phyloP scores from a whole-genome alignment of 176 grass and related monocot genomes.

The Avena insularis region DNA sequence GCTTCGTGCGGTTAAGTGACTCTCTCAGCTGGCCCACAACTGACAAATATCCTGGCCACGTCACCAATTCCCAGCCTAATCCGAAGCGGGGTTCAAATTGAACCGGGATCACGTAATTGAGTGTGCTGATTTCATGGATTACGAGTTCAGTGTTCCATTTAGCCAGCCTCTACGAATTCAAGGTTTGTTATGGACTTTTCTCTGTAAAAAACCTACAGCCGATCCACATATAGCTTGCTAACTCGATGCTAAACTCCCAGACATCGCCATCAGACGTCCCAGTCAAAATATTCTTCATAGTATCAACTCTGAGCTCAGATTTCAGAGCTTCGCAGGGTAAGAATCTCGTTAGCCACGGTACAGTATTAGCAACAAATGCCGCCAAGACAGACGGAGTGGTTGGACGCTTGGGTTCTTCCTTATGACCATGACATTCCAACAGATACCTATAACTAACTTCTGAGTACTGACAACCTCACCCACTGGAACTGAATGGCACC shows the following conservation, averaged over 20 bases:
- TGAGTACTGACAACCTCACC: constrained; percentile 28
- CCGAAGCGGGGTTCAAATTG: no score
- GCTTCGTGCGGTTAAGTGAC: no score
- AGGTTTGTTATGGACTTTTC: no score
- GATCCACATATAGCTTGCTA: not conserved
- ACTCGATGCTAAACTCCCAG: not conserved
- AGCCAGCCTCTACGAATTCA: no score
- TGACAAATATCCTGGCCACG: no score
- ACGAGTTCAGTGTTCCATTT: no score
- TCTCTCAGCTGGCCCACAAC: no score
- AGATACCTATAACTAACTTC: constrained; percentile 6
- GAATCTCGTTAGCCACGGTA: not conserved
- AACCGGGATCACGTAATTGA: no score
- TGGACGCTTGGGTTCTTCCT: constrained; percentile 24
- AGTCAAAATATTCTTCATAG: not conserved
- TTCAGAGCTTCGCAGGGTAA: not conserved
- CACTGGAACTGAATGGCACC: constrained; percentile 15
- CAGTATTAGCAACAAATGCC: not conserved
- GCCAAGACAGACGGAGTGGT: constrained; percentile 29
- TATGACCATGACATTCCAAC: constrained; percentile 37
- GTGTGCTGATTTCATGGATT: no score
- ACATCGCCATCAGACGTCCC: not conserved
- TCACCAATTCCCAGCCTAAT: no score
- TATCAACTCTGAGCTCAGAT: constrained; percentile 2
- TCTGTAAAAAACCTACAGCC: not conserved